Evolutionary conservation across 257 asterid genomes (phyloP).

Genomic region (Solanum acaule): DNA sequence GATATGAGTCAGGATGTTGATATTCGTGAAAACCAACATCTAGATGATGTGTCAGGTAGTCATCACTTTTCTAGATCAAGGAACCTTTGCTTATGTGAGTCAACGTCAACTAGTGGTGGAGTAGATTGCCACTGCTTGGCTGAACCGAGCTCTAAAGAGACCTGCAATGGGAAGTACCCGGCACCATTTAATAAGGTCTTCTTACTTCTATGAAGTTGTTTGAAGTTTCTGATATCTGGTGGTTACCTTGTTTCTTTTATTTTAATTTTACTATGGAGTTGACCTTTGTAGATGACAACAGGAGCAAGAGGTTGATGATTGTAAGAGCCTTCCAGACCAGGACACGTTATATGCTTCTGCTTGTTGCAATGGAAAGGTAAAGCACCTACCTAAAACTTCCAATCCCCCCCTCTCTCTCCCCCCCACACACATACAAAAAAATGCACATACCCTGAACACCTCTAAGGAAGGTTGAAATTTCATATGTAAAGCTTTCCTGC

Average conservation of each 20-base stretch:
- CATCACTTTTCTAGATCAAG: slow-evolving; percentile 23
- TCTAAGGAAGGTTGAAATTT: not conserved
- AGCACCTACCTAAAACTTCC: not conserved
- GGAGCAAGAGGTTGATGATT: slow-evolving; percentile 44
- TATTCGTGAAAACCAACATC: slow-evolving; percentile 30
- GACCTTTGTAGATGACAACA: slow-evolving; percentile 87
- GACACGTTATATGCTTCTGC: slow-evolving; percentile 13
- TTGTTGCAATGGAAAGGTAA: slow-evolving; percentile 51
- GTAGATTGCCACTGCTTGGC: slow-evolving; percentile 16
- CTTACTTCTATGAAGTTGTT: slow-evolving; percentile 4
- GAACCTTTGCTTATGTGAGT: slow-evolving; percentile 16
- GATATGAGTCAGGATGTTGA: slow-evolving; percentile 60
- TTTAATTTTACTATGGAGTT: slow-evolving; percentile 59
- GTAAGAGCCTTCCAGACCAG: slow-evolving; percentile 11
- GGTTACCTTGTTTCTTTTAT: slow-evolving; percentile 30
- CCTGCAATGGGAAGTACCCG: slow-evolving; percentile 6
- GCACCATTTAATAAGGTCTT: slow-evolving; percentile 33
- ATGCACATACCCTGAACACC: not conserved
- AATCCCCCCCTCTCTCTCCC: no score
- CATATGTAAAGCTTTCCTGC: not conserved
- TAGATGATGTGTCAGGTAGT: slow-evolving; percentile 25
- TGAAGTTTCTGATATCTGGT: slow-evolving; percentile 6
- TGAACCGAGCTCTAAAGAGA: slow-evolving; percentile 19
- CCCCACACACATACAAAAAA: not conserved
- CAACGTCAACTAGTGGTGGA: slow-evolving; percentile 22